Evolutionary conservation across 83 land plant species (phyloP), one percentile per base, ranked within the genome.

Genomic region (Diphasiastrum complanatum): DNA sequence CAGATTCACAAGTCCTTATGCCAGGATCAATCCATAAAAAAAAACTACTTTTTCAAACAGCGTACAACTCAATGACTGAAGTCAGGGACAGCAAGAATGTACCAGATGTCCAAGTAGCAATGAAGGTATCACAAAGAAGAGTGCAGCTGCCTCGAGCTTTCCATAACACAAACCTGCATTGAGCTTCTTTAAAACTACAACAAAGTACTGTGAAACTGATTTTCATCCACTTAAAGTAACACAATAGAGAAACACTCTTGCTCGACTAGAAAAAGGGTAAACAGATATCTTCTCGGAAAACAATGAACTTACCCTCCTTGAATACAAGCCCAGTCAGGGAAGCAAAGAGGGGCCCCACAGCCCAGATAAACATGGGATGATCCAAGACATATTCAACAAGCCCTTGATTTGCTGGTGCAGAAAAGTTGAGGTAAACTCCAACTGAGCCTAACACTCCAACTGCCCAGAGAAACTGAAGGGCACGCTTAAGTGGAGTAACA

Each of bases 31-130:
- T 31, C 38, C 22, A 29, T 22, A 6, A 32, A 64, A 33, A 32
- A 47, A 52, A 43, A 33, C 12, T 23, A 16, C 27, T 16, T 19
- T 26, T 35, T 14, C 27, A 4, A 55, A n/a, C n/a, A 20, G 18
- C 33, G 33, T 34, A 23, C 2, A 56, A 19, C 37, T 34, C 60
- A 56, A 4, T 22, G 25, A 24, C 22, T 35, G 26, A 2, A 56
- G 49, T 12, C 20, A 18, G 47, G 20, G 6, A 27, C 8, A 52
- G 1, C 27, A 52, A 52, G 27, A 30, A 63, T 41, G 34, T 85
- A 89, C 96, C 83, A 93, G 81, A 76, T 90, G 99, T 0, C 99
- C 99, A 33, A 93, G 88, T 49, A 93, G 99, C 51, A 89, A 33
- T 33, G 79, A 40, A 27, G 99, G 99, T n/a, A 93, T 82, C 43